Base-by-base conservation (phyloP, 208 protist genomes). In the Trypanosoma congolense region DNA sequence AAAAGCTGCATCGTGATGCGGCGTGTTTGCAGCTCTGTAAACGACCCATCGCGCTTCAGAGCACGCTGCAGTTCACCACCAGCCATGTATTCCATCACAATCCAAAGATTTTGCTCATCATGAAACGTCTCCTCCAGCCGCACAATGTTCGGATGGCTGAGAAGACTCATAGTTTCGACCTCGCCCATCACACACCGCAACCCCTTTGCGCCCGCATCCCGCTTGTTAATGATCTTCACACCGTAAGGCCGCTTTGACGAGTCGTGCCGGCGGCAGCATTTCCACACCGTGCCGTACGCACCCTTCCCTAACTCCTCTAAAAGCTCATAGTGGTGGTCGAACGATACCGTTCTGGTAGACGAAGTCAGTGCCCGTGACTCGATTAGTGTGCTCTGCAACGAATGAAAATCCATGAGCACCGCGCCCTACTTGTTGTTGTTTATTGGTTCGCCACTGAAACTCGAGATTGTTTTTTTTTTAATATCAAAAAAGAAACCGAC, bases 41-140 rank as follows among this genome's bases (percentile, higher is more conserved):
- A 69, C 22, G 0, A 48, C 8, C 64, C 70, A 33, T 70, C 46
- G 9, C 63, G 29, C 14, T 64, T 57, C 16, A 88, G 36, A n/a
- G 75, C 58, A 44, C 73, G 45, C 41, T 90, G 77, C 9, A 96
- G 62, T 41, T 86, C 81, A 10, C 80, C 81, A 16, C 87, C 86
- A 0, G 83, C 71, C 21, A 95, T 63, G 38, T 92, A 93, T 68
- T 96, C 91, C 88, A 95, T 95, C 31, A 96, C 87, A 47, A 96
- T 92, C 73, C 80, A 96, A 10, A 96, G 53, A 36, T 57, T 77
- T 1, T 61, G 45, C 0, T 83, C 77, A 42, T 92, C 78, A 33
- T 92, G 69, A 55, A 80, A 96, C 1, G 83, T 90, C 33, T 95
- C 85, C 63, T 95, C 82, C 10, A 95, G 68, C 35, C 79, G 74